Conservation (phyloP, 2,329 filamentous ascomycete species). For the Hymenoscyphus linearis region DNA sequence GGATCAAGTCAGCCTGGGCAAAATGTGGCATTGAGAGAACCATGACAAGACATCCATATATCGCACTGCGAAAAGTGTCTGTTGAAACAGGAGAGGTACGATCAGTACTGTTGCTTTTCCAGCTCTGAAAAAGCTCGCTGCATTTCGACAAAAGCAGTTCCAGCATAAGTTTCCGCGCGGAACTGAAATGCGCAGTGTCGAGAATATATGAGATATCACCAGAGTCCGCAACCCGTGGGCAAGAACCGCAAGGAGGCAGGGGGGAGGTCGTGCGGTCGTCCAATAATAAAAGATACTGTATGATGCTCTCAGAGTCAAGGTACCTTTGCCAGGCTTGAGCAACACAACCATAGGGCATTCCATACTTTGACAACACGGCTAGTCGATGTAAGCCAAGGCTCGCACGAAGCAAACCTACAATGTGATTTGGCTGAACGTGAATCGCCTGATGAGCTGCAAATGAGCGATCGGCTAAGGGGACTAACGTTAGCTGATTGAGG, state of each 20-base stretch:
- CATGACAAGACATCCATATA: slow-evolving; percentile 26
- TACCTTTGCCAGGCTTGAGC: slow-evolving; percentile 31
- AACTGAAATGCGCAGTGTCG: slow-evolving; percentile 27
- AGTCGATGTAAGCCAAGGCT: slow-evolving; percentile 52
- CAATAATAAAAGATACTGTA: slow-evolving; percentile 52
- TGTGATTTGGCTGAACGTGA: slow-evolving; percentile 59
- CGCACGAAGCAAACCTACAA: slow-evolving; percentile 63
- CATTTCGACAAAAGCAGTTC: slow-evolving; percentile 30
- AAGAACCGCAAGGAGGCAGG: slow-evolving; percentile 17
- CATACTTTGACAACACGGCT: slow-evolving; percentile 4
- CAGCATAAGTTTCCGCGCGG: slow-evolving; percentile 27
- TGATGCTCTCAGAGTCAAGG: slow-evolving; percentile 38
- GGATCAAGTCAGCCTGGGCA: slow-evolving; percentile 13
- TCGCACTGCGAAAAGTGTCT: slow-evolving; percentile 26
- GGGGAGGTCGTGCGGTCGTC: slow-evolving; percentile 22
- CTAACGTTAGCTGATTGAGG: slow-evolving; percentile 10
- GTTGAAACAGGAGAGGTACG: slow-evolving; percentile 23
- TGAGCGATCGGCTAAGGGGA: slow-evolving; percentile 54
- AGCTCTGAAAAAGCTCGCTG: slow-evolving; percentile 23
- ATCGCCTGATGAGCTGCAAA: slow-evolving; percentile 61
- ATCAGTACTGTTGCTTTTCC: slow-evolving; percentile 22
- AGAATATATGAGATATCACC: slow-evolving; percentile 13
- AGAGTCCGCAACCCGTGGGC: slow-evolving; percentile 15
- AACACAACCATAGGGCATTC: slow-evolving; percentile 24
- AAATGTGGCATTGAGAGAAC: slow-evolving; percentile 25